Percentiles rank a stretch among this genome's conserved stretches.
Conservation (phyloP, 768 basidiomycete species). For the Calocera cornea region DNA sequence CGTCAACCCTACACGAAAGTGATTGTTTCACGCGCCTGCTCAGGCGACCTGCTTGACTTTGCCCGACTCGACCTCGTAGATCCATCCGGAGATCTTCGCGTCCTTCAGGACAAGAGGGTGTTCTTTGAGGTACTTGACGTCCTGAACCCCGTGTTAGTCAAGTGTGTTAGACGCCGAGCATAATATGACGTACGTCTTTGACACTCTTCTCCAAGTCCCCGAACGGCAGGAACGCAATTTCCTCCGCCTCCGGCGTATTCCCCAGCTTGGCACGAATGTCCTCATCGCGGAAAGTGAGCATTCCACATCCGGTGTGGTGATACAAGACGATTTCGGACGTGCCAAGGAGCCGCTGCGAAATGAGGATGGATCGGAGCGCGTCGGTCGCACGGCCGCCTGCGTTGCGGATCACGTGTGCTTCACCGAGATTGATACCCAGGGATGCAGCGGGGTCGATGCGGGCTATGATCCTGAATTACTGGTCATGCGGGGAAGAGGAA, state of each 20-base stretch:
- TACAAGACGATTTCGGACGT: conserved; percentile 55
- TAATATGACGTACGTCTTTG: neutral
- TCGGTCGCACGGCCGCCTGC: conserved; percentile 59
- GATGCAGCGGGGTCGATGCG: conserved; percentile 38
- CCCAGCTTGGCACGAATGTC: conserved; percentile 36
- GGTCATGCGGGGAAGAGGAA: neutral
- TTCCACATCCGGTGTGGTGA: conserved; percentile 62
- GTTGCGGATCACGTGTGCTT: conserved; percentile 60
- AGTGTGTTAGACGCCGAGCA: conserved; percentile 18
- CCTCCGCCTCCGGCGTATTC: conserved; percentile 25
- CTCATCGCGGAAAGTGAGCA: conserved; percentile 42
- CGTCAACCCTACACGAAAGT: neutral
- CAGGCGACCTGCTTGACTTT: conserved; percentile 28
- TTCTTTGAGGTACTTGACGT: conserved; percentile 44
- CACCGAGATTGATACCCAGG: conserved; percentile 50
- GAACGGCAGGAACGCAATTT: conserved; percentile 47
- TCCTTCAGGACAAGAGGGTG: conserved; percentile 43
- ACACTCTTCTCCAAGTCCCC: conserved; percentile 18
- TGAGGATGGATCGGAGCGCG: conserved; percentile 49
- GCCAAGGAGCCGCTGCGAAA: conserved; percentile 59
- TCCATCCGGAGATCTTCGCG: conserved; percentile 49
- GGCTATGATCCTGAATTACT: conserved; percentile 1
- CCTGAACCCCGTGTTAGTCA: conserved; percentile 42
- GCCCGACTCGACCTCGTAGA: conserved; percentile 50
- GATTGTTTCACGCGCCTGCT: neutral